Evolutionary conservation across 164 flowering plant genomes (phyloP), one percentile per base, ranked within the genome.

Genomic region (Sedum album): DNA sequence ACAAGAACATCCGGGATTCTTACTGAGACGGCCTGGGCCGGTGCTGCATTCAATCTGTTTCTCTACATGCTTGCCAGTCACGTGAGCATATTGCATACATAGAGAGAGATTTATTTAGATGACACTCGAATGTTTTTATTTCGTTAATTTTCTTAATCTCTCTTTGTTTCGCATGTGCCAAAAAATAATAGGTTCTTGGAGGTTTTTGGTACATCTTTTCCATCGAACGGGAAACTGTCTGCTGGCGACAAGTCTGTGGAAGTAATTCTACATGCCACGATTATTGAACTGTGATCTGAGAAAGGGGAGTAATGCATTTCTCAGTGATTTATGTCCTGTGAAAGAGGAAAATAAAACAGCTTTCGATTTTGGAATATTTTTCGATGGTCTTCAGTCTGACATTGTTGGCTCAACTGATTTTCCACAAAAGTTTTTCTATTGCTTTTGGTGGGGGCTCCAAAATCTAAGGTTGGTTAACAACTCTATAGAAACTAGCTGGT

Each of bases 131-230:
- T 15, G 15, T 25, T 0, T 66, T 53, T 26, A 26, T 31, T 26
- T 55, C 20, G 41, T 21, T 14, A 20, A 10, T 31, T 63, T 63
- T 31, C n/a, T 31, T 30, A 9, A 17, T 33, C 36, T 13, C 30
- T 18, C 15, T 18, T 15, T 41, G 46, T 7, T 41, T 41, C 11
- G 35, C 35, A 1, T 9, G 55, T n/a, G n/a, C n/a, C n/a, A n/a
- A n/a, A n/a, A n/a, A 36, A 31, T 69, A 91, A 21, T 55, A 55
- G 99, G 80, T 83, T 23, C 70, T 82, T 76, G 99, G 97, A 75
- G 93, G 94, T 18, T 74, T 85, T 66, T 93, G 94, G 97, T 94
- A 89, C 79, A 73, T 88, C 79, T 69, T 89, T 42, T 81, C 99
- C 8, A 78, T 94, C 14, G 96, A 87, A 77, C 77, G 90, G 60